Evolutionary conservation across 2,329 filamentous ascomycete species (phyloP).

Genomic region (Alternaria metachromatica): DNA sequence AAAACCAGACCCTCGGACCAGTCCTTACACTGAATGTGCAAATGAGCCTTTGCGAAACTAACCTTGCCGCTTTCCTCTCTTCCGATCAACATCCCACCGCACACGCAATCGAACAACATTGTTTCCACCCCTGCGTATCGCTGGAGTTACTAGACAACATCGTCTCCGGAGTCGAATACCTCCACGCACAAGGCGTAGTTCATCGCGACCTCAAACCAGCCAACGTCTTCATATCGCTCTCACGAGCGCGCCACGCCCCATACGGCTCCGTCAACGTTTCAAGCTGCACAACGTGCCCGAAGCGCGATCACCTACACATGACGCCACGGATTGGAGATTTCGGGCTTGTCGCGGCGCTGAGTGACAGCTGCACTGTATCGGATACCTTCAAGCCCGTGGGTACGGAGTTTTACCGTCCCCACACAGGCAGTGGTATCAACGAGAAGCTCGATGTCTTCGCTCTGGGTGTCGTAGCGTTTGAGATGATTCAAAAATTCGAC

Average conservation of each 20-base stretch:
- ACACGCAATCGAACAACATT: conserved; percentile 56
- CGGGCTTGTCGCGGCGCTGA: conserved; percentile 66
- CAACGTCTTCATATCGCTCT: conserved; percentile 69
- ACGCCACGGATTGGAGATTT: conserved; percentile 72
- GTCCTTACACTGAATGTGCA: conserved; percentile 68
- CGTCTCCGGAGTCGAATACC: conserved; percentile 68
- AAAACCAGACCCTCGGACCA: conserved; percentile 29
- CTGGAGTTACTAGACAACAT: conserved; percentile 65
- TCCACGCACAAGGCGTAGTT: conserved; percentile 66
- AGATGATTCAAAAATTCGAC: conserved; percentile 63
- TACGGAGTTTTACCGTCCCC: conserved; percentile 68
- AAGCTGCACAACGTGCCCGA: conserved; percentile 55
- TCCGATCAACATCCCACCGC: conserved; percentile 20
- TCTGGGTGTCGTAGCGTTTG: conserved; percentile 67
- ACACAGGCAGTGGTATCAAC: conserved; percentile 42
- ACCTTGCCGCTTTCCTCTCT: conserved; percentile 64
- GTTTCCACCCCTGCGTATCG: conserved; percentile 66
- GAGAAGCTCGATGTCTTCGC: conserved; percentile 68
- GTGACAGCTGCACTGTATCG: conserved; percentile 36
- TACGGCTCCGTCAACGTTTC: conserved; percentile 57
- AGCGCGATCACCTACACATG: conserved; percentile 50
- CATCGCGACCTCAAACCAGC: conserved; percentile 73
- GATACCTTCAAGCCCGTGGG: conserved; percentile 57
- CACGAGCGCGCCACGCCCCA: conserved; percentile 42
- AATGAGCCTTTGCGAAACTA: conserved; percentile 70